Evolutionary conservation across 2,329 filamentous ascomycete species (phyloP).

Genomic region (Lachnellula arida): DNA sequence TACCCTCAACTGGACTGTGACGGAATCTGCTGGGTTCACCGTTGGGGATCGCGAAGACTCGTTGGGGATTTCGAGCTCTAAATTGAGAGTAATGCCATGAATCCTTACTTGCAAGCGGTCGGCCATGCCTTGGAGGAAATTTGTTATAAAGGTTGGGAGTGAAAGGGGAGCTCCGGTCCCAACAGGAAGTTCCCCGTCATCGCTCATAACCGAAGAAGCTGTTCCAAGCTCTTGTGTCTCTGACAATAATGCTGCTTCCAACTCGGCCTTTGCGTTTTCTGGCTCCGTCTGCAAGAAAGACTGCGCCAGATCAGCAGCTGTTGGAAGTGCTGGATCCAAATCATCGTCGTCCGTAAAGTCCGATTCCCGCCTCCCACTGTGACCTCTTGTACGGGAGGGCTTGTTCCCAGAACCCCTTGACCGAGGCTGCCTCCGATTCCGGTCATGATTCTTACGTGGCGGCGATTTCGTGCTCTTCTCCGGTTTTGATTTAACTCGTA

Average conservation of each 20-base stretch:
- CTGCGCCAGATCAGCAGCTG: slow-evolving; percentile 67
- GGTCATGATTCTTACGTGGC: slow-evolving; percentile 32
- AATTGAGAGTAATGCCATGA: slow-evolving; percentile 58
- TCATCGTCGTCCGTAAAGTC: slow-evolving; percentile 19
- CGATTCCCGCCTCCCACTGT: slow-evolving; percentile 4
- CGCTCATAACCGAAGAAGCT: slow-evolving; percentile 54
- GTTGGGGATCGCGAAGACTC: slow-evolving; percentile 38
- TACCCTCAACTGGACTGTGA: slow-evolving; percentile 62
- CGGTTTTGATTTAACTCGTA: slow-evolving; percentile 45
- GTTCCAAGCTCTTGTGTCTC: slow-evolving; percentile 59
- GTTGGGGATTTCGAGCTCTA: slow-evolving; percentile 56
- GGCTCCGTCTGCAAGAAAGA: slow-evolving; percentile 74
- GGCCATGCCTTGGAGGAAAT: slow-evolving; percentile 68
- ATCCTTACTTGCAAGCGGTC: slow-evolving; percentile 67
- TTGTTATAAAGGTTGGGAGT: slow-evolving; percentile 64
- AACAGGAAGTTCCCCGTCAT: slow-evolving; percentile 53
- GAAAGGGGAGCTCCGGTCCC: slow-evolving; percentile 69
- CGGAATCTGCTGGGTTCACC: slow-evolving; percentile 43
- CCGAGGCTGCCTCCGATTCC: slow-evolving; percentile 29
- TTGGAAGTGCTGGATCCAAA: slow-evolving; percentile 50
- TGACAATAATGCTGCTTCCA: slow-evolving; percentile 64
- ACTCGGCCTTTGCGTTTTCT: slow-evolving; percentile 56
- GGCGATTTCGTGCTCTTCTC: slow-evolving; percentile 28
- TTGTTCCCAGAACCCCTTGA: slow-evolving; percentile 5
- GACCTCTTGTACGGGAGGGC: not conserved